Base-by-base conservation (phyloP, 306 rosid species). In the Quercus agrifolia region DNA sequence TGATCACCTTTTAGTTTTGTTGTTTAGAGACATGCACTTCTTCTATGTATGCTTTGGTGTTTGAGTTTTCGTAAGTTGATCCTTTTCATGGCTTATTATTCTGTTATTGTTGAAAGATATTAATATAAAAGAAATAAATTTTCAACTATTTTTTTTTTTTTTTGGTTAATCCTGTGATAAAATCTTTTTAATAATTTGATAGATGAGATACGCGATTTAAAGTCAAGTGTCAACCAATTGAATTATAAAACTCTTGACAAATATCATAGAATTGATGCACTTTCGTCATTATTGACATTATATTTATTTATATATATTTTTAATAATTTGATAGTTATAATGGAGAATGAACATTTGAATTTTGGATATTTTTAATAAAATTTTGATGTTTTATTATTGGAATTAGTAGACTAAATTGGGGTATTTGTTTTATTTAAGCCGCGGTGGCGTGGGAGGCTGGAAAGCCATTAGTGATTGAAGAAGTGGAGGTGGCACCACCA, bases 391-490 rank as follows among this genome's bases (percentile, higher is more conserved):
- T 0, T 18, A 44, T 19, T 67, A 44, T 35, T 67, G 11, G 52
- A 23, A 10, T 35, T 35, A 7, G n/a, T 35, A 15, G 3, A 5
- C 28, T 67, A n/a, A 67, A 23, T 33, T 12, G 54, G 52, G 15
- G 27, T 19, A 19, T 64, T 23, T 35, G 23, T n/a, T 35, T 67
- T 20, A 44, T 11, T 70, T 46, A 20, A 83, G 86, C 86, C 49
- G 86, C 83, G 35, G 80, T 79, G 70, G 78, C 86, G 41, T 83
- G 86, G 86, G 86, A 83, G 69, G 86, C 86, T 35, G 81, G 78
- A 21, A 79, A 83, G 78, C 86, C 83, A 44, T 67, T 83, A 41
- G 86, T 79, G 70, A 83, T 83, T 33, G 83, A 83, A 61, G 78
- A 79, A 61, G 81, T 83, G 58, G 83, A 83, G 75, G 83, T 83